Base-by-base conservation (phyloP, 1,139 yeast genomes). In the Pichia cactophila region DNA sequence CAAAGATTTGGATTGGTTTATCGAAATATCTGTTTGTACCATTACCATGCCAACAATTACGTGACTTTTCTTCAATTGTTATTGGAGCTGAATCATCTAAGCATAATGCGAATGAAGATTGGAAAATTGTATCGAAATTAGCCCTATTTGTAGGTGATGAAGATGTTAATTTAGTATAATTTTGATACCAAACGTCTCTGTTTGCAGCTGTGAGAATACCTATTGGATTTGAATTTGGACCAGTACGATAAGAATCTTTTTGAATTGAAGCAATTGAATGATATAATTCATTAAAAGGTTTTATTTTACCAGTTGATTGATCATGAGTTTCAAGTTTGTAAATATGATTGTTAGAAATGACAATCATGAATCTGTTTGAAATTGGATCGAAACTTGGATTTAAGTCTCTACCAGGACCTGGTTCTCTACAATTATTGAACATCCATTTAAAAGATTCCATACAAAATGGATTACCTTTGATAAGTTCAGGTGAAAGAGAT, bases 1-100 rank as follows among this genome's bases (percentile, higher is more conserved):
- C 80, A 57, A 89, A 78, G 65, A 87, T 84, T 71, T 92, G 95
- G 57, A 86, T 72, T 7, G 97, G 95, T 73, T 92, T 92, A 73
- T 92, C 97, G 68, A 78, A 90, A 73, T 78, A 92, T 64, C 98
- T 78, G 74, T 92, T 92, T 62, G 74, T 70, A 51, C 97, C 97
- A 68, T 88, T 81, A 31, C 97, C 97, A 70, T 89, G 96, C 97
- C 97, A 92, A 68, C 83, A 79, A 68, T 81, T 84, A 62, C 81
- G 81, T 12, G 96, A 83, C 64, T 90, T 86, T 65, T 88, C 95
- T 65, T 85, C 94, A 57, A 85, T 75, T 33, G 96, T 83, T 50
- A 81, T 72, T 31, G 97, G 97, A 42, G 70, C 63, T n/a, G 48
- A 42, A 54, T 77, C 77, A 65, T 92, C 98, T 50, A 92, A 75